Percentiles rank a stretch among this genome's conserved stretches.
These are phyloP conservation scores for Anaeramoeba flamelloides DNA, from an alignment of 78 protist genomes.

Conservation along the genomic window DNA sequence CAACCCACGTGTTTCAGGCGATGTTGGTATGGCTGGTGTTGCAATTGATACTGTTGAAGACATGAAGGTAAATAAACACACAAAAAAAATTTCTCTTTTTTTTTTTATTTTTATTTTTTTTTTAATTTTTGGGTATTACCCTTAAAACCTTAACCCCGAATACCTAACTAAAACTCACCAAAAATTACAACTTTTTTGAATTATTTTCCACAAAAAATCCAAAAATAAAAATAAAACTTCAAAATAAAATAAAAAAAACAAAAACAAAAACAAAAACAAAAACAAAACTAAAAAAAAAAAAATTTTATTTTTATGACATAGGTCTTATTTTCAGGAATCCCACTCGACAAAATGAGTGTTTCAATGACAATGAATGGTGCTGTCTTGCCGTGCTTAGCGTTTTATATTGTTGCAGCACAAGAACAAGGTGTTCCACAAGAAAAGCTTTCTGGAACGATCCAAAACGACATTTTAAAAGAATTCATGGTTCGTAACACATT, in stretches of 20 bases:
- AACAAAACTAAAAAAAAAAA: too few species aligned
- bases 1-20: slow-evolving; percentile 75
- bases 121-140: background rate
- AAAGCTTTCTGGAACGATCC: slow-evolving; percentile 82
- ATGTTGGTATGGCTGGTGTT: slow-evolving; percentile 97
- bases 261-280: too few species aligned
- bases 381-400: slow-evolving; percentile 81
- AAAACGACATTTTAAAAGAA: slow-evolving; percentile 86
- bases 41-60: slow-evolving; percentile 86
- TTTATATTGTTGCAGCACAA: slow-evolving; percentile 79
- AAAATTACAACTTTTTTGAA: too few species aligned
- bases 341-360: slow-evolving; percentile 59
- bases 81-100: too few species aligned
- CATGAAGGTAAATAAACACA: too few species aligned
- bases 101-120: slow-evolving; percentile 2
- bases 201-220: too few species aligned
- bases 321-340: slow-evolving; percentile 43
- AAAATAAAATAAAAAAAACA: too few species aligned
- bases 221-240: too few species aligned
- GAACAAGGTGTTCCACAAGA: slow-evolving; percentile 60
- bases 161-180: too few species aligned
- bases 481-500: slow-evolving; percentile 86
- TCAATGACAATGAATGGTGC: slow-evolving; percentile 98
- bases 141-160: too few species aligned
- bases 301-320: too few species aligned